Conservation (phyloP, 352 stramenopile genomes). For the Phytopythium vexans region DNA sequence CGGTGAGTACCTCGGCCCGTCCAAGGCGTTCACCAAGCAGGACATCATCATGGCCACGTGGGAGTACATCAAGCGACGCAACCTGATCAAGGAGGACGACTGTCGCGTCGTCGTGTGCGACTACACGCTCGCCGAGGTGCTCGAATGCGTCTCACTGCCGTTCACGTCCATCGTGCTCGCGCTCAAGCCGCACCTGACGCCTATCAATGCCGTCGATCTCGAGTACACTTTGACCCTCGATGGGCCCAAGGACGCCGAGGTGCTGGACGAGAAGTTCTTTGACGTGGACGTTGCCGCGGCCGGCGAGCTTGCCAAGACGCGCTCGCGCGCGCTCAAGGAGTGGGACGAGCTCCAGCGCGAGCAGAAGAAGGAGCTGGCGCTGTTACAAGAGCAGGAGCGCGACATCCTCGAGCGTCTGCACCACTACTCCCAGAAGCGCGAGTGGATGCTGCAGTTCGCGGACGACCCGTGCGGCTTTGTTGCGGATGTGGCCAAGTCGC, state of each 20-base stretch:
- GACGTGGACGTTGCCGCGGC: conserved; percentile 54
- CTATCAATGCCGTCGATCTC: conserved; percentile 45
- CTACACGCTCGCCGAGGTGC: conserved; percentile 38
- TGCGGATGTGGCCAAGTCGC: conserved; percentile 52
- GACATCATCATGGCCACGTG: conserved; percentile 72
- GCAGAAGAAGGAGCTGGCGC: conserved; percentile 54
- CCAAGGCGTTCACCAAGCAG: conserved; percentile 61
- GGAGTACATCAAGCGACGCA: conserved; percentile 73
- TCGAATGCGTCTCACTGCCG: conserved; percentile 66
- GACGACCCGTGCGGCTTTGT: conserved; percentile 64
- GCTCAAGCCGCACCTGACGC: conserved; percentile 60
- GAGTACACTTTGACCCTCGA: conserved; percentile 60
- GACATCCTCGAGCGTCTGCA: conserved; percentile 53
- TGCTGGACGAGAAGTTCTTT: conserved; percentile 55
- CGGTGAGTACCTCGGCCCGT: conserved; percentile 30
- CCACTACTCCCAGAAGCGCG: conserved; percentile 41
- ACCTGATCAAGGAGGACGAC: conserved; percentile 82
- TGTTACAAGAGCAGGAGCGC: conserved; percentile 57
- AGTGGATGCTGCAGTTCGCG: conserved; percentile 73
- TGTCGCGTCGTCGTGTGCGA: conserved; percentile 70
- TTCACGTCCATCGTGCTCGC: conserved; percentile 69
- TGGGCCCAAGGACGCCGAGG: conserved; percentile 17
- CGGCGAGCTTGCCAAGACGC: conserved; percentile 41
- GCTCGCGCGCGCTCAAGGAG: conserved; percentile 32
- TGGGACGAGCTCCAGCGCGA: conserved; percentile 66